Percentiles rank a stretch among this genome's conserved stretches.
phyloP scores from a whole-genome alignment of 2,329 filamentous ascomycete species.

The Alternaria consortialis region DNA sequence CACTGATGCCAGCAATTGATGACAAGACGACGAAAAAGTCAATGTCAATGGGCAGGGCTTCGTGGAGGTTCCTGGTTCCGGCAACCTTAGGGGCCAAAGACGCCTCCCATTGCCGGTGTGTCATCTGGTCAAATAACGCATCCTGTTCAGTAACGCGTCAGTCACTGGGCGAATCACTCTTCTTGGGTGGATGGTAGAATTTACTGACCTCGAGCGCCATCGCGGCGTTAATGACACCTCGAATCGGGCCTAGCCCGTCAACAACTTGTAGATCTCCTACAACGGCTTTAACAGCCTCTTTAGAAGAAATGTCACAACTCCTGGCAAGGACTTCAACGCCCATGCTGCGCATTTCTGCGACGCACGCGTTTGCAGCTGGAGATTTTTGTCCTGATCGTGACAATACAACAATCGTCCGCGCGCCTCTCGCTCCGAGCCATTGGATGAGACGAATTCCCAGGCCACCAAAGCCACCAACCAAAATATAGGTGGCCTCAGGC shows the following conservation, averaged over 20 bases:
- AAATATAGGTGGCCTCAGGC: conserved; percentile 24
- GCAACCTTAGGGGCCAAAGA: conserved; percentile 35
- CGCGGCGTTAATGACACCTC: background rate
- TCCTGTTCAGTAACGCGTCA: background rate
- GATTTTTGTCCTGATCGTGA: conserved; percentile 12
- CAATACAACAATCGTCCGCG: conserved; percentile 24
- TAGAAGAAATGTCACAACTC: background rate
- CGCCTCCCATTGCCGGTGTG: background rate
- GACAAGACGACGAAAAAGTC: too few species aligned
- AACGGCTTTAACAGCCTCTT: background rate
- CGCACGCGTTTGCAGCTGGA: background rate
- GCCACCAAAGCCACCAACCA: conserved; percentile 32
- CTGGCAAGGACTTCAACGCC: background rate
- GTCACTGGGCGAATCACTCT: too few species aligned
- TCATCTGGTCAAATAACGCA: conserved; percentile 17
- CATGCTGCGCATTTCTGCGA: background rate
- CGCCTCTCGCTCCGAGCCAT: conserved; percentile 28
- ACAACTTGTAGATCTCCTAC: background rate
- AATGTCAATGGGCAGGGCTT: too few species aligned
- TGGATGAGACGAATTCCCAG: conserved; percentile 27
- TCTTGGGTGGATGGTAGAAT: background rate
- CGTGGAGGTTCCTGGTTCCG: conserved; percentile 39
- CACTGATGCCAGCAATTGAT: too few species aligned
- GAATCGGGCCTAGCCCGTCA: background rate
- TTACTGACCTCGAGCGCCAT: conserved; percentile 2